Evolutionary conservation across 768 basidiomycete genomes (phyloP), one percentile per base, ranked within the genome.

Genomic region (Phaeotremella fagi): DNA sequence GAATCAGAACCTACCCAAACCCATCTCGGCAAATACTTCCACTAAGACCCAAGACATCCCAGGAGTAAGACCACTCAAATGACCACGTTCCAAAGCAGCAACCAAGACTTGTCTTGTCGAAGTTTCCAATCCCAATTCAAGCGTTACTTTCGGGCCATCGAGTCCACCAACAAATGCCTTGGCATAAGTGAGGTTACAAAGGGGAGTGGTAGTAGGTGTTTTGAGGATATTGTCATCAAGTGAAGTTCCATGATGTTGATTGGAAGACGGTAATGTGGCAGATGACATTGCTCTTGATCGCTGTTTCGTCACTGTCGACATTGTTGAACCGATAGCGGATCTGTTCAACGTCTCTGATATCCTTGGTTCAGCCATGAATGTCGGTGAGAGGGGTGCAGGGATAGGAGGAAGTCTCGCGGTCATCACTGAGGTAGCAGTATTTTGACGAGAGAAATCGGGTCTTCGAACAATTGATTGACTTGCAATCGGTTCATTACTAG

Each of bases 1-100:
- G 23, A 33, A 15, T 37, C 38, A 23, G 47, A 24, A 73, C 77
- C 57, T 68, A 92, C 91, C 91, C 84, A 92, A 86, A 54, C 90
- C 91, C 68, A 91, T 86, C 66, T 91, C 88, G 59, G 88, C 86
- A 28, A 87, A 87, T 25, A 92, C 74, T 75, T 98, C 94, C 71
- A 82, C 92, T 25, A 98, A 71, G 80, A 91, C 90, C 88, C 89
- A 95, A 4, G 82, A 84, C 27, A 61, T 64, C 16, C 66, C 73
- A 3, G 80, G 83, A n/a, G 74, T 77, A 0, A 81, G 82, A 2
- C 54, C 62, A 7, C 74, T 75, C 18, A 94, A 73, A 50, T 82
- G 80, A 11, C 86, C 87, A 66, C 85, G 82, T 16, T 75, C 75
- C 36, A 84, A 81, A 24, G 90, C 78, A 65, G 82, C 76, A 12